phyloP scores from a whole-genome alignment of 2,329 filamentous ascomycete genomes.

The Pezicula rhizophila region DNA sequence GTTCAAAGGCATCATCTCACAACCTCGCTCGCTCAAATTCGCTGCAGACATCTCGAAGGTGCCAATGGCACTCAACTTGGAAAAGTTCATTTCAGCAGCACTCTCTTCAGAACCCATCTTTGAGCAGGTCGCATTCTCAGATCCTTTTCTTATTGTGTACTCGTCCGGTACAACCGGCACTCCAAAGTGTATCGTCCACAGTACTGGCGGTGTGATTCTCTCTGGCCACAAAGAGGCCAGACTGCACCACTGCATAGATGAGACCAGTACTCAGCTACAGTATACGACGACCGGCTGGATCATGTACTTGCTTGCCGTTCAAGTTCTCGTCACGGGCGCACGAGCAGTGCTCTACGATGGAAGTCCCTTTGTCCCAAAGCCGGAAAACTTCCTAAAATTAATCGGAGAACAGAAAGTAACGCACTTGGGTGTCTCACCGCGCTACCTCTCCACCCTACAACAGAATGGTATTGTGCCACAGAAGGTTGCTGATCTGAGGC shows the following conservation, averaged over 20 bases:
- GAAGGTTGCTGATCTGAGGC: slow-evolving; percentile 53
- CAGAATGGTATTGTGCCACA: slow-evolving; percentile 56
- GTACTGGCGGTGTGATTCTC: slow-evolving; percentile 58
- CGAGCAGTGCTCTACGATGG: slow-evolving; percentile 74
- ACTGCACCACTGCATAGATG: slow-evolving; percentile 41
- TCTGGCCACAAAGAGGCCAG: slow-evolving; percentile 54
- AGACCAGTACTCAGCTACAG: slow-evolving; percentile 42
- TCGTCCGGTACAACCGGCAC: slow-evolving; percentile 75
- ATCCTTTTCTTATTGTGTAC: slow-evolving; percentile 74
- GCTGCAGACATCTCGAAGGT: slow-evolving; percentile 53
- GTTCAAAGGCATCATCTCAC: slow-evolving; percentile 58
- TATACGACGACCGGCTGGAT: slow-evolving; percentile 75
- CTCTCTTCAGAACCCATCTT: no score
- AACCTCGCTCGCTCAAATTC: slow-evolving; percentile 59
- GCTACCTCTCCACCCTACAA: slow-evolving; percentile 69
- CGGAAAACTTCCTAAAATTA: slow-evolving; percentile 57
- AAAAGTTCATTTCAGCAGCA: slow-evolving; percentile 34
- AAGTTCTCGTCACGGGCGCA: slow-evolving; percentile 52
- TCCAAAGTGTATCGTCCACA: slow-evolving; percentile 82
- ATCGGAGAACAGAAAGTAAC: slow-evolving; percentile 60
- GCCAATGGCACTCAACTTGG: slow-evolving; percentile 29
- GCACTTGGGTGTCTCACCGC: slow-evolving; percentile 67
- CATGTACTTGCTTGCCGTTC: slow-evolving; percentile 68
- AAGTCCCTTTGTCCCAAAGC: slow-evolving; percentile 68
- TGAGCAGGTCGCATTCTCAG: slow-evolving; percentile 36